Conservation (phyloP, 2,329 filamentous ascomycete species). For the Lasiodiplodia gonubiensis region DNA sequence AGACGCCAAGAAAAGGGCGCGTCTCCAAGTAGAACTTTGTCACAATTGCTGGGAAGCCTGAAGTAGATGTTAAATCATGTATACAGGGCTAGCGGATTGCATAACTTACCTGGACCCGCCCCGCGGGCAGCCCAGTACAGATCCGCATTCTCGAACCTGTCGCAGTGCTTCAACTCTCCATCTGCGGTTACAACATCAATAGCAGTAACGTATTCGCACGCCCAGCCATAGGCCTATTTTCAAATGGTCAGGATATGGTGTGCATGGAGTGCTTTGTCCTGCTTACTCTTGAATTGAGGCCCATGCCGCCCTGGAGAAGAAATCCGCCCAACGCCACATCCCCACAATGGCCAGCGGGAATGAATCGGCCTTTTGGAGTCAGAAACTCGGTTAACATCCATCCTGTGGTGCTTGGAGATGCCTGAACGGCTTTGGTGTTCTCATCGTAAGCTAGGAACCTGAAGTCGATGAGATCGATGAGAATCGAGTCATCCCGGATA, state of each 20-base stretch:
- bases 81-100: accelerated
- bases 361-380: neutral
- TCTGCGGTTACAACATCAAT: too few relatives aligned
- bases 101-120: too few relatives aligned
- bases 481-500: neutral
- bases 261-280: neutral
- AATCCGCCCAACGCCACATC: neutral
- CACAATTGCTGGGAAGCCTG: too few relatives aligned
- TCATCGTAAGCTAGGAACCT: neutral
- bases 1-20: too few relatives aligned
- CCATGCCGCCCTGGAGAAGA: neutral
- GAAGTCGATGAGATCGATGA: neutral
- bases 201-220: too few relatives aligned
- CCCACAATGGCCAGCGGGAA: neutral
- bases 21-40: too few relatives aligned
- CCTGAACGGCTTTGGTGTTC: neutral
- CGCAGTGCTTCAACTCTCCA: too few relatives aligned
- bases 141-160: too few relatives aligned
- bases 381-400: neutral
- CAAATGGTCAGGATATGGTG: too few relatives aligned
- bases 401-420: neutral
- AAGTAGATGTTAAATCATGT: too few relatives aligned
- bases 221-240: too few relatives aligned
- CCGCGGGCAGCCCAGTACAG: too few relatives aligned
- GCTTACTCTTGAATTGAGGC: neutral